Conservation (phyloP, 805 yeast species). For the Cyberlindnera suaveolens region DNA sequence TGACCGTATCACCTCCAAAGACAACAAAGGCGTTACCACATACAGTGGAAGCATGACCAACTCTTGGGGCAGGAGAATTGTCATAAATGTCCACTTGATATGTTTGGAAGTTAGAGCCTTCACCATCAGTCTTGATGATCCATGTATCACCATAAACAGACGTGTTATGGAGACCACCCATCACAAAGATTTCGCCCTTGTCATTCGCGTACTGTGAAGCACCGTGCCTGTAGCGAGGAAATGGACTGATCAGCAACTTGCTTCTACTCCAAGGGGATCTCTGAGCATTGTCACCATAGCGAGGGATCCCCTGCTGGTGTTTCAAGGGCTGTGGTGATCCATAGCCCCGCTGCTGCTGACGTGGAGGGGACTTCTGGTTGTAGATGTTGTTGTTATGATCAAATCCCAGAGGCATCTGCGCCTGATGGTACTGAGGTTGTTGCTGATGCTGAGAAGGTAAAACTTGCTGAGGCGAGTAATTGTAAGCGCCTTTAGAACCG, state of each 20-base stretch:
- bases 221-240: slow-evolving; percentile 92
- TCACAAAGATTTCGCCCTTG: slow-evolving; percentile 73
- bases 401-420: slow-evolving; percentile 6
- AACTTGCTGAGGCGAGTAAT: slow-evolving; percentile 7
- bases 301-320: slow-evolving; percentile 14
- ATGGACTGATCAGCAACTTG: slow-evolving; percentile 69
- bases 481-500: slow-evolving; percentile 12
- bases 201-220: slow-evolving; percentile 73
- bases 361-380: slow-evolving; percentile 20
- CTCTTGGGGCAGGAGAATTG: slow-evolving; percentile 89
- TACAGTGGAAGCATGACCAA: slow-evolving; percentile 88
- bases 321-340: slow-evolving; percentile 15
- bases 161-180: slow-evolving; percentile 94
- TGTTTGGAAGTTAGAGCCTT: slow-evolving; percentile 28
- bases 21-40: slow-evolving; percentile 94
- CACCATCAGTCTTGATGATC: slow-evolving; percentile 58
- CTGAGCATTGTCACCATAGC: slow-evolving; percentile 19
- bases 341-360: slow-evolving; percentile 9
- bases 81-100: slow-evolving; percentile 63
- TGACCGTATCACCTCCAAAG: slow-evolving; percentile 94
- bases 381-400: slow-evolving; percentile 21
- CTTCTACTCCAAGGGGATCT: slow-evolving; percentile 60
- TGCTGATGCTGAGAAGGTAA: slow-evolving; percentile 1
- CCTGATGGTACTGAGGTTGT: not conserved
- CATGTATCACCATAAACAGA: slow-evolving; percentile 94